Percentiles rank a stretch among this genome's conserved stretches.
These are phyloP conservation scores for Torulaspora globosa DNA, from an alignment of 1,139 yeast species.

Conservation along the genomic window DNA sequence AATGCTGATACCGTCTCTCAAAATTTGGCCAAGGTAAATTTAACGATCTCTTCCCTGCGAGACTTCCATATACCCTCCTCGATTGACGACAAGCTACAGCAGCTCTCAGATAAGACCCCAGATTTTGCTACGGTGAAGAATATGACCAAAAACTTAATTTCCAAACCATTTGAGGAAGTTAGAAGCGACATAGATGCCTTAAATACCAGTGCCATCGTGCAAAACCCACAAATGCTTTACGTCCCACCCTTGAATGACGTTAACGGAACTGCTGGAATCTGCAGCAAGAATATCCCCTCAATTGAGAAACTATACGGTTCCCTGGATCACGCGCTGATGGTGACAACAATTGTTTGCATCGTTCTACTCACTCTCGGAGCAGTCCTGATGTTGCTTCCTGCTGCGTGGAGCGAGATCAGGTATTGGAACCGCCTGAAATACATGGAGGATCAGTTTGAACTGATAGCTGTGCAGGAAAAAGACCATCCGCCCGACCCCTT, in stretches of 20 bases:
- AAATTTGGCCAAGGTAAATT: slow-evolving; percentile 46
- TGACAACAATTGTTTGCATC: slow-evolving; percentile 41
- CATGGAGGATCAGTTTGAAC: slow-evolving; percentile 25
- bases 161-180: slow-evolving; percentile 52
- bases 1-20: slow-evolving; percentile 37
- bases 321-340: slow-evolving; percentile 36
- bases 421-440: slow-evolving; percentile 48
- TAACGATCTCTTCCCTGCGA: slow-evolving; percentile 54
- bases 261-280: slow-evolving; percentile 19
- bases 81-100: slow-evolving; percentile 51
- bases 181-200: slow-evolving; percentile 40
- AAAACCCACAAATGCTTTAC: slow-evolving; percentile 22
- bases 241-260: slow-evolving; percentile 28
- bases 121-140: slow-evolving; percentile 54
- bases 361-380: slow-evolving; percentile 43
- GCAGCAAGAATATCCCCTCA: slow-evolving; percentile 25
- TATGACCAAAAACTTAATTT: slow-evolving; percentile 45
- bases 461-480: slow-evolving; percentile 1
- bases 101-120: slow-evolving; percentile 49
- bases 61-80: slow-evolving; percentile 61
- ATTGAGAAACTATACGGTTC: slow-evolving; percentile 39
- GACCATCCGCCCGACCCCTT: slow-evolving; percentile 4
- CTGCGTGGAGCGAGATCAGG: slow-evolving; percentile 44
- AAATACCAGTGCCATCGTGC: slow-evolving; percentile 27
- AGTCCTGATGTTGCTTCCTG: slow-evolving; percentile 41